These are phyloP conservation scores for Fusarium tjaetaba DNA, from an alignment of 2,329 filamentous ascomycete genomes.

Conservation along the genomic window DNA sequence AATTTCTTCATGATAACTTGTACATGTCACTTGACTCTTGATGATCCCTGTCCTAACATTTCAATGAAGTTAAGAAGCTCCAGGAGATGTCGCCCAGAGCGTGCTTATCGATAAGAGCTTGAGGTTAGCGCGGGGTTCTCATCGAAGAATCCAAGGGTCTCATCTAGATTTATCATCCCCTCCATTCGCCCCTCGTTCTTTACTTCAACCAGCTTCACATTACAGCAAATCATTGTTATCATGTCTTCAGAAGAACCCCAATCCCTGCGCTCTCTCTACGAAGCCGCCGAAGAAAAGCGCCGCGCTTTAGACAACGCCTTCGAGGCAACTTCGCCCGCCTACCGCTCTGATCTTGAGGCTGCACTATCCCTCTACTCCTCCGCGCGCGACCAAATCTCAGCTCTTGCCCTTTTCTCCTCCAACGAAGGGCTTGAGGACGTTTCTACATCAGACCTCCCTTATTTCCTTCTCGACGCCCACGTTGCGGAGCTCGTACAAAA, in stretches of 20 bases:
- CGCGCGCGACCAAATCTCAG: constrained; percentile 74
- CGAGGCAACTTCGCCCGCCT: constrained; percentile 71
- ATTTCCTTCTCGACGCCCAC: constrained; percentile 80
- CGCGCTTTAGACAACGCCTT: constrained; percentile 69
- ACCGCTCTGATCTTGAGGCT: constrained; percentile 72
- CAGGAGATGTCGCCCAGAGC: background rate
- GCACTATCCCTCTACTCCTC: constrained; percentile 78
- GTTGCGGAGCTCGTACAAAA: constrained; percentile 83
- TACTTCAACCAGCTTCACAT: background rate
- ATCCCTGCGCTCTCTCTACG: constrained; percentile 61
- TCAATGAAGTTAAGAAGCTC: background rate
- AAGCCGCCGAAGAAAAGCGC: constrained; percentile 62
- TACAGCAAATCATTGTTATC: background rate
- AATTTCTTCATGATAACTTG: background rate
- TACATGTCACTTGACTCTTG: background rate
- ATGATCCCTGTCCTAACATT: background rate
- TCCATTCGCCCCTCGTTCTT: background rate
- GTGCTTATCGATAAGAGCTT: constrained; percentile 39
- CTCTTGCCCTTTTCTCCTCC: constrained; percentile 84
- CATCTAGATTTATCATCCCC: constrained; percentile 32
- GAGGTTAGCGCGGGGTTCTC: constrained; percentile 34
- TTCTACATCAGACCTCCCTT: constrained; percentile 84
- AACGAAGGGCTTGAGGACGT: constrained; percentile 93
- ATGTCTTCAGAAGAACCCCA: constrained; percentile 56
- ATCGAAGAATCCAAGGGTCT: constrained; percentile 10